Percentiles rank a stretch among this genome's conserved stretches.
These are phyloP conservation scores for Colletotrichum liaoningense DNA, from an alignment of 2,329 filamentous ascomycete genomes.

Conservation along the genomic window DNA sequence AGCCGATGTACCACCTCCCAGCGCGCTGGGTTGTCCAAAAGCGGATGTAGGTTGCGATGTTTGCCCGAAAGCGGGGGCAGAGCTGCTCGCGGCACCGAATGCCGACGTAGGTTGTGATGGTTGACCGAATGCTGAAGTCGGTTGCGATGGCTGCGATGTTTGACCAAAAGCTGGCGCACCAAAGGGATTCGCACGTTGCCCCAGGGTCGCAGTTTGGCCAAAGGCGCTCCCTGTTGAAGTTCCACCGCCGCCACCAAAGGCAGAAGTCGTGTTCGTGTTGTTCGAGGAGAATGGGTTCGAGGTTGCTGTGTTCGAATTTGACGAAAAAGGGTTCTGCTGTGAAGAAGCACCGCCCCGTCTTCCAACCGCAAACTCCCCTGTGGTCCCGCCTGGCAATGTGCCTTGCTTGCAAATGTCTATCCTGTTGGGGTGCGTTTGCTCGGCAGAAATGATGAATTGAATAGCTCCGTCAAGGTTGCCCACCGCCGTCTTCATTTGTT, in stretches of 20 bases:
- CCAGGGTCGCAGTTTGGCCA: slow-evolving; percentile 44
- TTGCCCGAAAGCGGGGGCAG: slow-evolving; percentile 50
- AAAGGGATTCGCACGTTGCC: slow-evolving; percentile 44
- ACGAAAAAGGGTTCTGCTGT: slow-evolving; percentile 42
- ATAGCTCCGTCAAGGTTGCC: slow-evolving; percentile 78
- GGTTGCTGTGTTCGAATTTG: slow-evolving; percentile 42
- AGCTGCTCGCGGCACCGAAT: slow-evolving; percentile 47
- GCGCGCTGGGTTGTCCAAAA: slow-evolving; percentile 46
- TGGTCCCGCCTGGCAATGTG: slow-evolving; percentile 53
- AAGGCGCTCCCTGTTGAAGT: slow-evolving; percentile 41
- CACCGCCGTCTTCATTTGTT: slow-evolving; percentile 79
- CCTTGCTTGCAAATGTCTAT: slow-evolving; percentile 69
- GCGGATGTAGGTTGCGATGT: slow-evolving; percentile 44
- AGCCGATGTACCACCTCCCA: slow-evolving; percentile 36
- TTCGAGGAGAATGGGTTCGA: slow-evolving; percentile 33
- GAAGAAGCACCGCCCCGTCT: slow-evolving; percentile 40
- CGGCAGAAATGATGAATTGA: slow-evolving; percentile 73
- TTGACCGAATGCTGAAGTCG: slow-evolving; percentile 49
- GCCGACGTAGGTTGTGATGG: slow-evolving; percentile 45
- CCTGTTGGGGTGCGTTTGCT: slow-evolving; percentile 81
- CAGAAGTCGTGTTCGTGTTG: slow-evolving; percentile 28
- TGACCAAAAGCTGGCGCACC: slow-evolving; percentile 52
- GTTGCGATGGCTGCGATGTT: slow-evolving; percentile 41
- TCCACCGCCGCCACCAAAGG: slow-evolving; percentile 52
- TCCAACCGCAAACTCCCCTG: slow-evolving; percentile 57